A percentile compares a stretch with the other conserved stretches of the same genome.
phyloP scores from a whole-genome alignment of 108 stramenopile species.

The Cyclotella cryptica region DNA sequence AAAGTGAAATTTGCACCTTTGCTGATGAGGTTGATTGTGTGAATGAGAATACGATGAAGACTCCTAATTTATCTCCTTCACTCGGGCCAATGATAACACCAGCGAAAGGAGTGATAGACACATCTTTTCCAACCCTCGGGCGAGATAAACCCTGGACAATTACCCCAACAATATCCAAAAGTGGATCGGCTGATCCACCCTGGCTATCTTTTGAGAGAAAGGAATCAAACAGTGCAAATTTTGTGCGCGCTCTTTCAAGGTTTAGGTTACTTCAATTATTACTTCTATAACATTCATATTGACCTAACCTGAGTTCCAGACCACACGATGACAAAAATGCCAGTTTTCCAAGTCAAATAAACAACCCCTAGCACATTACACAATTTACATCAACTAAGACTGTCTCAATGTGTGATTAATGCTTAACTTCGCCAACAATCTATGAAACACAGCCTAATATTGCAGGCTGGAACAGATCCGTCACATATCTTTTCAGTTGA shows the following conservation, averaged over 20 bases:
- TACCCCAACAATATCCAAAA: background rate
- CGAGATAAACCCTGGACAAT: background rate
- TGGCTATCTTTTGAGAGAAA: conserved; percentile 2
- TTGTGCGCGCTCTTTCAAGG: background rate
- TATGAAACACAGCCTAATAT: no score
- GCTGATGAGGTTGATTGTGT: conserved; percentile 18
- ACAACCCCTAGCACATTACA: no score
- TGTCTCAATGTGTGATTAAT: no score
- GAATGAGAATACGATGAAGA: background rate
- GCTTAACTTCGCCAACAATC: no score
- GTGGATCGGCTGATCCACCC: conserved; percentile 2
- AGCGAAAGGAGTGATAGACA: background rate
- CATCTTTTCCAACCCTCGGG: conserved; percentile 10
- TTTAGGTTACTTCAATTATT: background rate
- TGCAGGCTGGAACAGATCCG: no score
- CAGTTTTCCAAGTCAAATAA: no score
- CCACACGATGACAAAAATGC: no score
- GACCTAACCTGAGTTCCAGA: no score
- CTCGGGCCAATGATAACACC: background rate
- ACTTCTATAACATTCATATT: no score
- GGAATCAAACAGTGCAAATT: conserved; percentile 10
- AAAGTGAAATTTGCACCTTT: conserved; percentile 18
- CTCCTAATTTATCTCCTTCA: background rate
- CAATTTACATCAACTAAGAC: no score
- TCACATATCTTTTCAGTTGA: no score